phyloP scores from a whole-genome alignment of 371 early-diverging fungal genomes.

The Basidiobolus meristosporus region DNA sequence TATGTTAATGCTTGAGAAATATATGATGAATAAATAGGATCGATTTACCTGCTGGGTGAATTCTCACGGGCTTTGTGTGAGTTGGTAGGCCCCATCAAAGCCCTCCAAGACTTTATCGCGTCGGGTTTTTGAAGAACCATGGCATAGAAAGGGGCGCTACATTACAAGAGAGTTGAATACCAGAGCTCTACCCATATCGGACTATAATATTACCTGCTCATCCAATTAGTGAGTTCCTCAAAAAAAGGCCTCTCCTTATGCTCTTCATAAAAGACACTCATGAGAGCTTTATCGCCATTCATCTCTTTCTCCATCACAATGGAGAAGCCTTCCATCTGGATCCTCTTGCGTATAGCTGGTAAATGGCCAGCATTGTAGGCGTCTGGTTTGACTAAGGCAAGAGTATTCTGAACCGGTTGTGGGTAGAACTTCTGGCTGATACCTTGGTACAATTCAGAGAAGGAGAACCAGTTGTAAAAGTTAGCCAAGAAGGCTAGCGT shows the following conservation, averaged over 20 bases:
- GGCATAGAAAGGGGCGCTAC: conserved; percentile 8
- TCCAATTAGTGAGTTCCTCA: conserved; percentile 39
- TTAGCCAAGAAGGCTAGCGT: too few species aligned
- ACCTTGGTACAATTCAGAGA: too few species aligned
- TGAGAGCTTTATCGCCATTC: conserved; percentile 20
- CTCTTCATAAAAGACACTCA: conserved; percentile 43
- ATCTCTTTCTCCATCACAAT: conserved; percentile 35
- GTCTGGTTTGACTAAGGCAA: conserved; percentile 42
- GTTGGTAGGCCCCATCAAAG: conserved; percentile 57
- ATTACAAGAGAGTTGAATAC: conserved; percentile 4
- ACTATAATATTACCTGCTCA: conserved; percentile 30
- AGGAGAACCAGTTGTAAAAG: too few species aligned
- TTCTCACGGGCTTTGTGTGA: conserved; percentile 35
- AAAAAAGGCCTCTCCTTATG: conserved; percentile 48
- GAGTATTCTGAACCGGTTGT: conserved; percentile 27
- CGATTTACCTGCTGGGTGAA: conserved; percentile 18
- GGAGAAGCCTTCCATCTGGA: conserved; percentile 27
- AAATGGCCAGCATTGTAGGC: conserved; percentile 21
- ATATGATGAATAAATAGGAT: too few species aligned
- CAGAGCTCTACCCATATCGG: background rate
- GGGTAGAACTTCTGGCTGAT: too few species aligned
- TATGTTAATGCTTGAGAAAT: too few species aligned
- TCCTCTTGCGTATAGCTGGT: conserved; percentile 30
- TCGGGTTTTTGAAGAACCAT: conserved; percentile 10
- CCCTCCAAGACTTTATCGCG: conserved; percentile 47